Conservation (phyloP, 176 grass and related monocot species). For the Lolium perenne region DNA sequence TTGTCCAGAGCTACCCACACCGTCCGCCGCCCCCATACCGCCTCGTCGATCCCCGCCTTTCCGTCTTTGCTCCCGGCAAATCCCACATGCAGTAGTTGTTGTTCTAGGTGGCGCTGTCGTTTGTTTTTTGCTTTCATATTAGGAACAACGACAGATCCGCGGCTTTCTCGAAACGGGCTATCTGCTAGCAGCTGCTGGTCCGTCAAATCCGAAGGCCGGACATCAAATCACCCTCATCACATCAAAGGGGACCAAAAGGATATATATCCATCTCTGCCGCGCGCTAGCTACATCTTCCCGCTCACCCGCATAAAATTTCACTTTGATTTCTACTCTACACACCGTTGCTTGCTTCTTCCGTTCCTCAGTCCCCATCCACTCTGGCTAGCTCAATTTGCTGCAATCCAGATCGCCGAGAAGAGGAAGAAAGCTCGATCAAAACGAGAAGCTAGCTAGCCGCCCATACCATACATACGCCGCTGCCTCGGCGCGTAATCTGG, state of each 20-base stretch:
- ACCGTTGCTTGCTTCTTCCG: neutral
- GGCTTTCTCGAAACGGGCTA: slow-evolving; percentile 65
- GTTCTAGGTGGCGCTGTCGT: neutral
- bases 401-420: neutral
- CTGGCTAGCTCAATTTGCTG: neutral
- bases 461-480: neutral
- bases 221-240: slow-evolving; percentile 80
- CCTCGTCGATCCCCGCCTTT: slow-evolving; percentile 39
- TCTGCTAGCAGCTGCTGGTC: slow-evolving; percentile 51
- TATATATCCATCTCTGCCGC: slow-evolving; percentile 33
- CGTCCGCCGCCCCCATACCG: slow-evolving; percentile 7
- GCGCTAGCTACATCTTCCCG: neutral
- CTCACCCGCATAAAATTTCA: slow-evolving; percentile 42
- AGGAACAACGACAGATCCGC: slow-evolving; percentile 92
- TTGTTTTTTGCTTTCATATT: slow-evolving; percentile 62
- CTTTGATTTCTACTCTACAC: slow-evolving; percentile 22
- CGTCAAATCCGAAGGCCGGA: slow-evolving; percentile 85
- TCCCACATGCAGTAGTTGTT: slow-evolving; percentile 48
- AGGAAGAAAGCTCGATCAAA: neutral
- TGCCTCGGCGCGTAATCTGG: neutral
- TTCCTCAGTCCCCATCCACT: neutral
- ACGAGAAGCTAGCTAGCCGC: neutral
- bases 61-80: slow-evolving; percentile 56
- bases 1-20: slow-evolving; percentile 13
- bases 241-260: slow-evolving; percentile 57